A percentile compares a stretch with the other conserved stretches of the same genome.
These are phyloP conservation scores for Didymellaceae sp. DNA, from an alignment of 2,329 filamentous ascomycete genomes.

Conservation along the genomic window DNA sequence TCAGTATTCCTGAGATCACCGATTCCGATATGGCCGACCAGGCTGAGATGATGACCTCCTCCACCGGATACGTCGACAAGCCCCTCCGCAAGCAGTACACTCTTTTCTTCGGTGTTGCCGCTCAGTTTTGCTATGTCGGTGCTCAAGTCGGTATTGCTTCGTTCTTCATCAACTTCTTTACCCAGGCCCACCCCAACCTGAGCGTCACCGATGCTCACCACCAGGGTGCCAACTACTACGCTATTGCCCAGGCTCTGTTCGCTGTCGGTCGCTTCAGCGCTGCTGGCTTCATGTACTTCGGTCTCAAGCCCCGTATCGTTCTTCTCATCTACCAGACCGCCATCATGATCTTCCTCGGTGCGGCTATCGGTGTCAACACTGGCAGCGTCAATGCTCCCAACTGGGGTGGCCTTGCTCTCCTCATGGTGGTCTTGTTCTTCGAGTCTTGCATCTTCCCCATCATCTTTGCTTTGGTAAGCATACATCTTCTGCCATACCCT, in stretches of 20 bases:
- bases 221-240: slow-evolving; percentile 48
- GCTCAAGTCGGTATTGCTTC: slow-evolving; percentile 63
- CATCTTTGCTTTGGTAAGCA: slow-evolving; percentile 42
- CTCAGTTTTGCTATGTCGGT: slow-evolving; percentile 63
- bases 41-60: slow-evolving; percentile 40
- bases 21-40: slow-evolving; percentile 66
- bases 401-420: slow-evolving; percentile 47
- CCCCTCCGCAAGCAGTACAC: slow-evolving; percentile 68
- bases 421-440: slow-evolving; percentile 50
- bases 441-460: slow-evolving; percentile 50
- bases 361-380: slow-evolving; percentile 43
- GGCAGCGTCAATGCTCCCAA: slow-evolving; percentile 36
- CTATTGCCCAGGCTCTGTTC: slow-evolving; percentile 48
- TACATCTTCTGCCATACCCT: background rate
- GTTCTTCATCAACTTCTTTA: slow-evolving; percentile 51
- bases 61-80: slow-evolving; percentile 63
- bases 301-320: slow-evolving; percentile 46
- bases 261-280: slow-evolving; percentile 48
- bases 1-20: slow-evolving; percentile 73
- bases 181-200: slow-evolving; percentile 43
- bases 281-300: slow-evolving; percentile 46
- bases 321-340: slow-evolving; percentile 45
- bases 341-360: slow-evolving; percentile 47
- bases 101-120: slow-evolving; percentile 45
- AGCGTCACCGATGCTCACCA: slow-evolving; percentile 33